Percentiles rank a stretch among this genome's conserved stretches.
phyloP scores from a whole-genome alignment of 208 protist genomes.

The Vickermania spadyakhi region DNA sequence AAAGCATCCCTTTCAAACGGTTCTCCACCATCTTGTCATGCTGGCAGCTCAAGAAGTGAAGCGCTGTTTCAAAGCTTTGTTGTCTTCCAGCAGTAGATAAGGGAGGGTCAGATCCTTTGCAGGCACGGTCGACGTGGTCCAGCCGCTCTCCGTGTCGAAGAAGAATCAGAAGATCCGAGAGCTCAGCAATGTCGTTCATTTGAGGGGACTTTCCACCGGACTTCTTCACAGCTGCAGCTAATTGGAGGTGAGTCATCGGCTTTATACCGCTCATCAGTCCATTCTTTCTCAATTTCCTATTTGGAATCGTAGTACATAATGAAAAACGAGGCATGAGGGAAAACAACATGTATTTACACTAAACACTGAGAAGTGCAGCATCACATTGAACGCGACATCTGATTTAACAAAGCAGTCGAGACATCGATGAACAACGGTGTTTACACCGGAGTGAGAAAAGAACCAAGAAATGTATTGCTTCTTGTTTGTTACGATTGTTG shows the following conservation, averaged over 20 bases:
- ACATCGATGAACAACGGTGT: background rate
- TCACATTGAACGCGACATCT: no score
- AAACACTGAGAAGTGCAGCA: no score
- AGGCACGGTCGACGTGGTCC: conserved; percentile 66
- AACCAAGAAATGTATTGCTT: background rate
- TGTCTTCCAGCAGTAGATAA: conserved; percentile 52
- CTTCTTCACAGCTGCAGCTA: conserved; percentile 42
- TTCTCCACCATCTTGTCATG: conserved; percentile 42
- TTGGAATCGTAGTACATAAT: no score
- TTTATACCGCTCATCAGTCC: conserved; percentile 14
- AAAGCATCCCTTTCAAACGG: conserved; percentile 51
- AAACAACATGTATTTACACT: no score
- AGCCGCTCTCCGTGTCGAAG: conserved; percentile 73
- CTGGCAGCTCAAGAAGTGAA: conserved; percentile 36
- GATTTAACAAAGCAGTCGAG: no score
- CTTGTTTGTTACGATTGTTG: background rate
- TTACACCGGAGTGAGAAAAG: background rate
- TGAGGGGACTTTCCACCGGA: conserved; percentile 9
- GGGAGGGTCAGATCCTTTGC: conserved; percentile 67
- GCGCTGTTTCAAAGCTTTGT: conserved; percentile 75
- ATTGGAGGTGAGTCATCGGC: conserved; percentile 48
- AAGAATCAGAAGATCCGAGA: conserved; percentile 52
- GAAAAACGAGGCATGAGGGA: no score
- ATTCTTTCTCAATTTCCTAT: no score
- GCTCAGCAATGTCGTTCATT: conserved; percentile 15